A percentile compares a stretch with the other conserved stretches of the same genome.
Evolutionary conservation across 2,329 filamentous ascomycete genomes (phyloP).

Genomic region (Curvularia eragrostidis): DNA sequence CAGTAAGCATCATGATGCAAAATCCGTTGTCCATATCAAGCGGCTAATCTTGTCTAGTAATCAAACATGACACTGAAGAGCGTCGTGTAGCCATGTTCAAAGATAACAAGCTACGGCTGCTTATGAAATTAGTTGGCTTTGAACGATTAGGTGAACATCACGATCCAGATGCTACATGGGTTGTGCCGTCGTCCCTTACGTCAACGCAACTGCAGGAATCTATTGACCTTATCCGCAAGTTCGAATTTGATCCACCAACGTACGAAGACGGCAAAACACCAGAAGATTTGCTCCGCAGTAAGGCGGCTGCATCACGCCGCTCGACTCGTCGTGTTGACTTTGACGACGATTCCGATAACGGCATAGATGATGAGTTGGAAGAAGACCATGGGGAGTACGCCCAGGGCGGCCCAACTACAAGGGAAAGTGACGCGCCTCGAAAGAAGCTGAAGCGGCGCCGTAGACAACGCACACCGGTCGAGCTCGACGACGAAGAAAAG

Average conservation of each 20-base stretch:
- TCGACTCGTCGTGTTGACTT: conserved; percentile 62
- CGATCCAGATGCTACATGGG: conserved; percentile 77
- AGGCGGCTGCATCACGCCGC: conserved; percentile 57
- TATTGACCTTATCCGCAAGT: conserved; percentile 75
- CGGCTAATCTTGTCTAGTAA: conserved; percentile 27
- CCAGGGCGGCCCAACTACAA: conserved; percentile 68
- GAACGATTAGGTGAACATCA: conserved; percentile 71
- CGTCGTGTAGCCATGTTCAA: conserved; percentile 81
- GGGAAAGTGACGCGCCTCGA: conserved; percentile 61
- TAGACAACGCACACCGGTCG: conserved; percentile 60
- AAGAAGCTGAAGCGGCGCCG: conserved; percentile 64
- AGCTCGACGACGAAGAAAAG: conserved; percentile 67
- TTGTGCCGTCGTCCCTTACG: conserved; percentile 71
- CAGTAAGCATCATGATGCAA: conserved; percentile 33
- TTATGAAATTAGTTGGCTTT: conserved; percentile 79
- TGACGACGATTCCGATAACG: conserved; percentile 73
- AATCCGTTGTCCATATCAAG: conserved; percentile 17
- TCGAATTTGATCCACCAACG: conserved; percentile 77
- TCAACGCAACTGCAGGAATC: conserved; percentile 71
- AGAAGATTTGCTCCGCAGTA: conserved; percentile 79
- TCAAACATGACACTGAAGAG: conserved; percentile 67
- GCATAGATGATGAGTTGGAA: conserved; percentile 62
- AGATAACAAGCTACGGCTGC: conserved; percentile 83
- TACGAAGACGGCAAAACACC: conserved; percentile 79
- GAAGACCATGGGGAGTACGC: conserved; percentile 69